Evolutionary conservation across 164 flowering plant genomes (phyloP), one percentile per base, ranked within the genome.

Genomic region (Vitis amurensis): DNA sequence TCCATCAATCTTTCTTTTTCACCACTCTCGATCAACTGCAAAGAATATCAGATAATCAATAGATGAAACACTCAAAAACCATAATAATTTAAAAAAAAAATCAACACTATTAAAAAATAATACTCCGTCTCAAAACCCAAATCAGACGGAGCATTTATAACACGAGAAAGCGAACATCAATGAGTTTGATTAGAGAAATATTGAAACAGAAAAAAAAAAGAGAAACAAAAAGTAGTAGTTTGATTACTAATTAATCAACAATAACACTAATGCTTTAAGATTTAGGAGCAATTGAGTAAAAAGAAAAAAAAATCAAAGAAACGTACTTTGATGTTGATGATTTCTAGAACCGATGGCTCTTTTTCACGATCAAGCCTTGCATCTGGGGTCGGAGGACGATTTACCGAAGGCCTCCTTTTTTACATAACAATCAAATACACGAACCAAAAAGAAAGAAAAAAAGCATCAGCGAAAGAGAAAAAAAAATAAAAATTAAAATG

Each of bases 381-480:
- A 77, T 91, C 98, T 48, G 98, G 94, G 1, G 98, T 91, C 14
- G 94, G 96, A 11, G 96, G 93, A 1, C 97, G 88, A 75, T 90
- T 91, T 53, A 90, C 82, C 1, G 94, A 93, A 65, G 78, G 58
- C 79, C 89, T 88, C 96, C 93, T 92, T 55, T 31, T 31, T 31
- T 31, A 4, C 44, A 31, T 31, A 4, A 31, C 44, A 31, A 31
- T 31, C 44, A 31, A 31, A 4, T 31, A 31, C 44, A 31, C 4
- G 11, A 55, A 55, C 5, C 8, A 55, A 55, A 55, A 55, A 55
- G 44, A 31, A 31, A 31, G 44, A 31, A 31, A 31, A 31, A 31
- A 31, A 31, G 4, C 7, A 6, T 6, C 8, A 31, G 7, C 4
- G 7, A 31, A 31, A 4, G 44, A 31, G 4, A 4, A 31, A 31